These are phyloP conservation scores for Nectriaceae sp. DNA, from an alignment of 2,329 filamentous ascomycete species.

Conservation along the genomic window DNA sequence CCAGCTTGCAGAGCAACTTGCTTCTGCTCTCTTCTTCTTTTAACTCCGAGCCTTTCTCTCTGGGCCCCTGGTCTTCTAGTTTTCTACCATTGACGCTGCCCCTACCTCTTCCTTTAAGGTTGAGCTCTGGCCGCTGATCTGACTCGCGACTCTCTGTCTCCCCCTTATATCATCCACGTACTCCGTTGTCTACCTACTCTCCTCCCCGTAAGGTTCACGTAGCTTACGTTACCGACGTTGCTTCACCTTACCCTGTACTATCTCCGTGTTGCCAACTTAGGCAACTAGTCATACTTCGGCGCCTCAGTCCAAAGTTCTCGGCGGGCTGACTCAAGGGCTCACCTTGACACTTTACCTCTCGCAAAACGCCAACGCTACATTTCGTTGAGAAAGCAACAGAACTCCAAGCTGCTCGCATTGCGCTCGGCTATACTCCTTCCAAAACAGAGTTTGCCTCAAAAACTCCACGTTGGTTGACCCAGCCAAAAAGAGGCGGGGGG, in stretches of 20 bases:
- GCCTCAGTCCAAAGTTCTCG: too few relatives aligned
- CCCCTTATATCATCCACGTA: background rate
- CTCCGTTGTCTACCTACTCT: background rate
- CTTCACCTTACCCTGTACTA: too few relatives aligned
- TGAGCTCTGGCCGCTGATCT: too few relatives aligned
- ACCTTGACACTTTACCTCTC: background rate
- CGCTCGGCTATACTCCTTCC: slow-evolving; percentile 5
- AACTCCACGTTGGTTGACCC: slow-evolving; percentile 23
- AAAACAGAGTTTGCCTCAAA: slow-evolving; percentile 27
- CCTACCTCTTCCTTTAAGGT: background rate
- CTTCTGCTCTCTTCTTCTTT: slow-evolving; percentile 11
- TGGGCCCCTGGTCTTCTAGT: background rate
- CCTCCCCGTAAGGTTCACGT: background rate
- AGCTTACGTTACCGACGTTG: background rate
- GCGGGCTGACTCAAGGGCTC: background rate
- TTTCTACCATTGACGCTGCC: background rate
- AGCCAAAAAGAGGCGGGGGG: too few relatives aligned
- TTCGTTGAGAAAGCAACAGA: background rate
- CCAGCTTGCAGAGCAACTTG: slow-evolving; percentile 37
- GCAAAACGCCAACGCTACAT: background rate
- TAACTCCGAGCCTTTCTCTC: background rate
- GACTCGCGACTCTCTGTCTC: too few relatives aligned
- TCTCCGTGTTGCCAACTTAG: too few relatives aligned
- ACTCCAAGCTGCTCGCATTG: background rate
- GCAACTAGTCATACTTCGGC: too few relatives aligned